Base-by-base conservation (phyloP, 306 rosid genomes). In the Calophaca sinica region DNA sequence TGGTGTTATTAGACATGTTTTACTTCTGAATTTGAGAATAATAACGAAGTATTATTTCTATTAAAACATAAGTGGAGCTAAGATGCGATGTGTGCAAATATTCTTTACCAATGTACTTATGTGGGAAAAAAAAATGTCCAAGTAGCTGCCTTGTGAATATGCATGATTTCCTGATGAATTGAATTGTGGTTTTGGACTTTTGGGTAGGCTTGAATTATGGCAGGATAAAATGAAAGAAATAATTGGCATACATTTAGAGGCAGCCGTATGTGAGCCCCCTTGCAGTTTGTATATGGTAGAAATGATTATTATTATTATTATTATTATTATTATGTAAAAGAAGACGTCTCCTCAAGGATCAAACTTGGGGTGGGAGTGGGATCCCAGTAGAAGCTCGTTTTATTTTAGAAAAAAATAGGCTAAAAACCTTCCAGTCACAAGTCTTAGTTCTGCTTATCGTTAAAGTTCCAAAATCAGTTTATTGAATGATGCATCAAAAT, bases 131-230 rank as follows among this genome's bases (percentile, higher is more conserved):
- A 29, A 13, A 39, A 59, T 59, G 35, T 45, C 77, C 54, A 62
- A 41, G 26, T 48, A 59, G 33, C 62, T 28, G 45, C 76, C 63
- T n/a, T 68, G 63, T 69, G 51, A 62, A 49, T 62, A 52, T 15
- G 49, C 51, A 5, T 36, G 39, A 58, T 62, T 70, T 72, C 9
- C 61, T 65, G 48, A 44, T 72, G 29, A 50, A 29, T 15, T 54
- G 6, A 46, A 28, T 54, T 49, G 28, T 20, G 60, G 38, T 72
- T 64, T 79, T n/a, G 38, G 69, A 55, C 11, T 68, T 58, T 77
- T 20, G 20, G 70, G 67, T 45, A 66, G 66, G 59, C 50, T 42
- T 31, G 73, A 66, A 41, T 39, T n/a, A n/a, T 28, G 57, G 36
- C 62, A 54, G 38, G 53, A 62, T 29, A 39, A 51, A 70, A 31